Evolutionary conservation across 257 asterid genomes (phyloP).

Genomic region (Solanum raphanifolium): DNA sequence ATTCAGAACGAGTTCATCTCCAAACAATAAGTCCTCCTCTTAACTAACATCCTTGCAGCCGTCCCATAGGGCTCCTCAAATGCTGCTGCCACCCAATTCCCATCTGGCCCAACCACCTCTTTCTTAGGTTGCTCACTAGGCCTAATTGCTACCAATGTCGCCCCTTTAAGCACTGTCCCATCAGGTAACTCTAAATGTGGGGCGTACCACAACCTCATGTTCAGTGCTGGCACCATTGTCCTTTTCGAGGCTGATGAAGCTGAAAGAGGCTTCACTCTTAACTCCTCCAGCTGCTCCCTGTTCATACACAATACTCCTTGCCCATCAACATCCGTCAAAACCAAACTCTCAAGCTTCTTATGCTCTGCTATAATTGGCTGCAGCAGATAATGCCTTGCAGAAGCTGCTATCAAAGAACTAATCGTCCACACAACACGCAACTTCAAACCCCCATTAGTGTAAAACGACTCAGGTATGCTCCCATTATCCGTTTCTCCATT

Average conservation of each 20-base stretch:
- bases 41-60: slow-evolving; percentile 79
- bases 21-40: slow-evolving; percentile 78
- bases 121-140: slow-evolving; percentile 70
- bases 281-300: slow-evolving; percentile 80
- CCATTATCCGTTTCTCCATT: slow-evolving; percentile 43
- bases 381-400: slow-evolving; percentile 77
- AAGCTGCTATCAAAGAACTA: slow-evolving; percentile 81
- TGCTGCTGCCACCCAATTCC: slow-evolving; percentile 55
- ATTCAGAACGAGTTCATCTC: slow-evolving; percentile 86
- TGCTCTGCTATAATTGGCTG: slow-evolving; percentile 81
- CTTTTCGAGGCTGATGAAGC: slow-evolving; percentile 85
- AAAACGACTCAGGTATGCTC: slow-evolving; percentile 75
- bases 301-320: slow-evolving; percentile 84
- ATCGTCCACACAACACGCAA: slow-evolving; percentile 90
- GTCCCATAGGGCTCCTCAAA: slow-evolving; percentile 73
- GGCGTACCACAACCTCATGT: slow-evolving; percentile 77
- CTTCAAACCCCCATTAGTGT: slow-evolving; percentile 77
- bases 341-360: slow-evolving; percentile 53
- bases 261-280: slow-evolving; percentile 75
- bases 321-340: slow-evolving; percentile 72
- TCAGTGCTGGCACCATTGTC: slow-evolving; percentile 78
- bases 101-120: slow-evolving; percentile 43
- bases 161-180: slow-evolving; percentile 78
- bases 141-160: slow-evolving; percentile 78
- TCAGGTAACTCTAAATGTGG: slow-evolving; percentile 72